Evolutionary conservation across 2,329 filamentous ascomycete species (phyloP).

Genomic region (Colletotrichum sp.): DNA sequence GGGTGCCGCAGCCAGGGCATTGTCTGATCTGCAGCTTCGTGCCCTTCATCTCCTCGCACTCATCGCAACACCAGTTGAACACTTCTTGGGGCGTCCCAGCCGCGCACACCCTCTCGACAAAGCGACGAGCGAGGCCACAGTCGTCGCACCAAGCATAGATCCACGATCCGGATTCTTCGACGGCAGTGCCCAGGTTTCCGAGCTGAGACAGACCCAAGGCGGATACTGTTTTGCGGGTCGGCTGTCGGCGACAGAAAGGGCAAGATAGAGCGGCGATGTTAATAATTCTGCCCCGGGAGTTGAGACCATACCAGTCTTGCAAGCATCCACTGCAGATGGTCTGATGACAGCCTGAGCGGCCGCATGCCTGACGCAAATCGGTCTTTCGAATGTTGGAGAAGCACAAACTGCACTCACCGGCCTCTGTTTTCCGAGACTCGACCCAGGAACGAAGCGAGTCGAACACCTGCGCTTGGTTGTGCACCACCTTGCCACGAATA

Average conservation of each 20-base stretch:
- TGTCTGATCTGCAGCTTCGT: conserved; percentile 23
- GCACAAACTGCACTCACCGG: conserved; percentile 50
- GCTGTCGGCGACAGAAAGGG: conserved; percentile 54
- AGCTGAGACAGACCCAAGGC: conserved; percentile 43
- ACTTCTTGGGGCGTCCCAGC: conserved; percentile 41
- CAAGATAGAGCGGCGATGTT: conserved; percentile 53
- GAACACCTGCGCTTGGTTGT: conserved; percentile 41
- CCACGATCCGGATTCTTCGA: conserved; percentile 45
- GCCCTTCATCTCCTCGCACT: conserved; percentile 32
- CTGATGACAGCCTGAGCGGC: conserved; percentile 48
- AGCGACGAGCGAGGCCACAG: conserved; percentile 46
- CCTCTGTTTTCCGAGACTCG: conserved; percentile 38
- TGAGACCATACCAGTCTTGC: conserved; percentile 51
- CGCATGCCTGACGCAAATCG: conserved; percentile 46
- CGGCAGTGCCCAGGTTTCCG: conserved; percentile 40
- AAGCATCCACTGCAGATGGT: conserved; percentile 46
- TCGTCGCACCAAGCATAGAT: conserved; percentile 54
- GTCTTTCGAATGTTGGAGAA: conserved; percentile 41
- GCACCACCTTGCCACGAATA: conserved; percentile 44
- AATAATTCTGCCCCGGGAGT: conserved; percentile 45
- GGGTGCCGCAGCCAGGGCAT: conserved; percentile 41
- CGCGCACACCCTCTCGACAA: conserved; percentile 49
- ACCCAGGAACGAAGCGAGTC: conserved; percentile 41
- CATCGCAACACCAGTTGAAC: conserved; percentile 45
- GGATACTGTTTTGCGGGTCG: conserved; percentile 39